These are phyloP conservation scores for Purshia tridentata DNA, from an alignment of 306 rosid genomes.

Conservation along the genomic window DNA sequence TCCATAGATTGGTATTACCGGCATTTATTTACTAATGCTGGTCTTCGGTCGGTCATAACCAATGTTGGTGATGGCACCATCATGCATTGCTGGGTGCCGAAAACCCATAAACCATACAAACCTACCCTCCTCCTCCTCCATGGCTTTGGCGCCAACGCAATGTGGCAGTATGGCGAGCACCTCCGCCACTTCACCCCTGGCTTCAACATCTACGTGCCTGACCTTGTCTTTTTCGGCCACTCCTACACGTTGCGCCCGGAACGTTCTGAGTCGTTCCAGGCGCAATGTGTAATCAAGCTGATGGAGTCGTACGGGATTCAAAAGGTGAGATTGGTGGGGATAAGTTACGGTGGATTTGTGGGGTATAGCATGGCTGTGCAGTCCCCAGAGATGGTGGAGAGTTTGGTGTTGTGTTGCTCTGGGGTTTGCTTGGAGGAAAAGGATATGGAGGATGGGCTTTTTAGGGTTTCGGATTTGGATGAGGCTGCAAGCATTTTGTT, in stretches of 20 bases:
- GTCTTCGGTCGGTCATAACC: constrained; percentile 50
- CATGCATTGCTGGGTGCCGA: constrained; percentile 78
- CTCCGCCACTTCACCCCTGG: constrained; percentile 34
- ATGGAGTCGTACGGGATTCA: constrained; percentile 51
- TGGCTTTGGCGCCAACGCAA: constrained; percentile 83
- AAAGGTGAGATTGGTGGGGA: constrained; percentile 57
- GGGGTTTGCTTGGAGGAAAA: constrained; percentile 72
- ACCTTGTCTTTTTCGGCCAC: constrained; percentile 70
- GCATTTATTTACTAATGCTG: constrained; percentile 43
- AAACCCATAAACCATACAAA: constrained; percentile 30
- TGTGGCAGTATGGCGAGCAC: constrained; percentile 75
- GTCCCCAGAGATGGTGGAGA: constrained; percentile 59
- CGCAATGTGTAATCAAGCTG: constrained; percentile 40
- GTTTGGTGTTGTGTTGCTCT: constrained; percentile 54
- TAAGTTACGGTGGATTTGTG: constrained; percentile 81
- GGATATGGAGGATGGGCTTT: constrained; percentile 60
- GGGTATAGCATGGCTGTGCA: constrained; percentile 58
- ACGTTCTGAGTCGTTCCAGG: constrained; percentile 62
- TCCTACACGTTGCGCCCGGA: constrained; percentile 52
- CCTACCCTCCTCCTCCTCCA: constrained; percentile 60
- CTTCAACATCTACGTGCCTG: constrained; percentile 74
- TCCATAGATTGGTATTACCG: constrained; percentile 61
- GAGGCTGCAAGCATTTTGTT: constrained; percentile 63
- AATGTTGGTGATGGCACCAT: constrained; percentile 62
- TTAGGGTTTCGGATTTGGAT: constrained; percentile 51